Evolutionary conservation across 2,329 filamentous ascomycete species (phyloP), one percentile per base, ranked within the genome.

Genomic region (Cordyceps cateniannulata): DNA sequence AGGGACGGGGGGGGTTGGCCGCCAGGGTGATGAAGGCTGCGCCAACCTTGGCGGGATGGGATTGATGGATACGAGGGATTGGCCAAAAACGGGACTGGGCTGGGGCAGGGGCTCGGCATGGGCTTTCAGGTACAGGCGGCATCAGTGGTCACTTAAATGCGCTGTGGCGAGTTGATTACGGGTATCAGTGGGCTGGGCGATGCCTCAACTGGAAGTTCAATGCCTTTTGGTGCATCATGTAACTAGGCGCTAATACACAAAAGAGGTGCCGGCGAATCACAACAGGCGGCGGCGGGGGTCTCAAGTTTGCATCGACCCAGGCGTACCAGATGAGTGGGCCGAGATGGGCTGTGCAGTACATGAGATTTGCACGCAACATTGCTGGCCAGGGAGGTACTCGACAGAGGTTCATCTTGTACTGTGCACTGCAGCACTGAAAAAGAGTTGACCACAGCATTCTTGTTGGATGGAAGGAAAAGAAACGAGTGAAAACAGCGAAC

Each of bases 331-430:
- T 4, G 27, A 25, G 58, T 60, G 58, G 58, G 29, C 42, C 40
- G 10, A 25, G 22, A 18, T 29, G 25, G 59, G 59, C 59, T 61
- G 51, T 55, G 59, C 59, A 61, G 49, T 60, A 60, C 58, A 18
- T n/a, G 12, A 27, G 20, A 27, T 47, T 29, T 3, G 20, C 32
- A 40, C 27, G 16, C 20, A 6, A 5, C 18, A 6, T 27, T 40
- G n/a, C 27, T 20, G 24, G 35, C 12, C 2, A 14, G 4, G 1
- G n/a, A 8, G 47, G 57, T 60, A 60, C 29, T n/a, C 18, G 38
- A 16, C 14, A 10, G 18, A n/a, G 38, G 3, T n/a, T 16, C 2
- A 40, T 35, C 14, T 40, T 18, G 38, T 32, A 12, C 10, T 9
- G 32, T 35, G 32, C 32, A 35, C 32, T 12, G 32, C 32, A 35